Evolutionary conservation across 345 rosid species (phyloP).

Genomic region (Cochlearia excelsa): DNA sequence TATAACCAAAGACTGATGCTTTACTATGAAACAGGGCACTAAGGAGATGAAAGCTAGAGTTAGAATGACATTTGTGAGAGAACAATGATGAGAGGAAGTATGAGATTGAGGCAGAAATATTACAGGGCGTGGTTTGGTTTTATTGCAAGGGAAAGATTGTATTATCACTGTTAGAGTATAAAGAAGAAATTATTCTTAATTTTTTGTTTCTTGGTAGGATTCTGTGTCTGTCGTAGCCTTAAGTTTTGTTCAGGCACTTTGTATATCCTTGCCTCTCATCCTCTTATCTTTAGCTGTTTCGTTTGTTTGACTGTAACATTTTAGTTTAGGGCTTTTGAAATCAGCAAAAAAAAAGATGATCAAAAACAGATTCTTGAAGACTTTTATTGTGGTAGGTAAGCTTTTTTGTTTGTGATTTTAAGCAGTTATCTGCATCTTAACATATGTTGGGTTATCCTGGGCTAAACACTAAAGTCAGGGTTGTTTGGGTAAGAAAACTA

Average conservation of each 20-base stretch:
- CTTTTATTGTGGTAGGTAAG: slow-evolving; percentile 26
- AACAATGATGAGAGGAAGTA: slow-evolving; percentile 4
- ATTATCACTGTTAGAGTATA: slow-evolving; percentile 33
- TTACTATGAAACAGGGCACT: slow-evolving; percentile 30
- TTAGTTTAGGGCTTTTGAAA: slow-evolving; percentile 29
- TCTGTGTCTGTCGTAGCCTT: slow-evolving; percentile 24
- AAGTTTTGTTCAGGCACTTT: slow-evolving; percentile 22
- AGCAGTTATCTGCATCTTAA: too few relatives aligned
- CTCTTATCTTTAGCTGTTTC: slow-evolving; percentile 17
- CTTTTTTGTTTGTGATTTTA: background rate
- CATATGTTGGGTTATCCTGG: background rate
- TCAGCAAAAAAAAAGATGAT: slow-evolving; percentile 9
- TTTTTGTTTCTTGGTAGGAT: slow-evolving; percentile 26
- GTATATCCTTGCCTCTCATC: slow-evolving; percentile 27
- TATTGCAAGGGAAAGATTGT: slow-evolving; percentile 22
- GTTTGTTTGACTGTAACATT: slow-evolving; percentile 17
- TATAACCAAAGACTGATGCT: slow-evolving; percentile 2
- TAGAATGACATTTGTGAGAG: background rate
- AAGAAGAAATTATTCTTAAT: slow-evolving; percentile 24
- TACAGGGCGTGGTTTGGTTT: slow-evolving; percentile 9
- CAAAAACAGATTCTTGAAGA: slow-evolving; percentile 26
- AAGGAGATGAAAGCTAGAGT: slow-evolving; percentile 22
- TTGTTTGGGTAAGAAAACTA: background rate
- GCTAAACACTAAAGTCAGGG: background rate
- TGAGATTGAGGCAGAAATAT: slow-evolving; percentile 28